Evolutionary conservation across 192 early-diverging fungal genomes (phyloP).

Genomic region (Coemansia sp.): DNA sequence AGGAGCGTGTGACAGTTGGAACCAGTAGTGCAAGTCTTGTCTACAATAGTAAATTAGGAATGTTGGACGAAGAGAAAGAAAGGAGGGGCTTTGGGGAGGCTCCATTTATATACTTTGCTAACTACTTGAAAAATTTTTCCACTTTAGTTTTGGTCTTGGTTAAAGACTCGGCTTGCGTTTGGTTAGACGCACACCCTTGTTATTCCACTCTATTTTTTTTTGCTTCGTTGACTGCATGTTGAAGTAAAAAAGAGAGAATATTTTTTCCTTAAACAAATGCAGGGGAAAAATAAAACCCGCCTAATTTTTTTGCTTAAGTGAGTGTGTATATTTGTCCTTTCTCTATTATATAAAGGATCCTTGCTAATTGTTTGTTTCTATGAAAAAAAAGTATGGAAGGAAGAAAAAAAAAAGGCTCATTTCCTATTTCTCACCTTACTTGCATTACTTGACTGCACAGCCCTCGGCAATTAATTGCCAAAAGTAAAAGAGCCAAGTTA

Average conservation of each 20-base stretch:
- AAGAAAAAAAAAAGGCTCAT: too few species aligned
- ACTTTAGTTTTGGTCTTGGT: neutral
- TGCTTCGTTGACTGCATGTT: neutral
- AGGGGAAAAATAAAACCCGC: neutral
- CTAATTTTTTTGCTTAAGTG: neutral
- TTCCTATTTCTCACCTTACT: neutral
- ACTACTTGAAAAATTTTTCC: neutral
- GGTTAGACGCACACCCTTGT: slow-evolving; percentile 1
- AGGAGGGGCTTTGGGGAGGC: neutral
- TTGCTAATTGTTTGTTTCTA: too few species aligned
- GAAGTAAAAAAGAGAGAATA: too few species aligned
- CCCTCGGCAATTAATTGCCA: neutral
- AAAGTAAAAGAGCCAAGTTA: neutral
- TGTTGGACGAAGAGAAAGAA: neutral
- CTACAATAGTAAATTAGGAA: too few species aligned
- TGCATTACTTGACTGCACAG: neutral
- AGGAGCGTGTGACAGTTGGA: neutral
- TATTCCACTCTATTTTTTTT: neutral
- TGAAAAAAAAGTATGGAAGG: too few species aligned
- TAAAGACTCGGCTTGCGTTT: too few species aligned
- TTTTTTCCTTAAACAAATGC: neutral
- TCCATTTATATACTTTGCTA: neutral
- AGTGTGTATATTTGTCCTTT: neutral
- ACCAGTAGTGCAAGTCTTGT: neutral
- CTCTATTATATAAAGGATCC: neutral